These are phyloP conservation scores for Phytophthora pisi DNA, from an alignment of 352 stramenopile genomes.

Conservation along the genomic window DNA sequence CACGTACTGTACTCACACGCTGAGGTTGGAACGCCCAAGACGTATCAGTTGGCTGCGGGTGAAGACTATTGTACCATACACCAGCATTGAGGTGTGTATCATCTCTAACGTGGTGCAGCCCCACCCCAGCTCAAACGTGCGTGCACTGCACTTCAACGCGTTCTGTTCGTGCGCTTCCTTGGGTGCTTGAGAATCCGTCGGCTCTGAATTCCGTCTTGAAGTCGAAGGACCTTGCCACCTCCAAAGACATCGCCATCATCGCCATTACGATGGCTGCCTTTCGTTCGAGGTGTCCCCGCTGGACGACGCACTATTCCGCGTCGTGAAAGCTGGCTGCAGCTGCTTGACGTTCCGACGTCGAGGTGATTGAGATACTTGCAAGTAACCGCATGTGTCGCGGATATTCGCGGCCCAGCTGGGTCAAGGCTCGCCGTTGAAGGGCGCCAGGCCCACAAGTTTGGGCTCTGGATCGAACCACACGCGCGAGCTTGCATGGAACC, in stretches of 20 bases:
- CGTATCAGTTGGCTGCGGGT: neutral
- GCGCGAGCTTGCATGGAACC: constrained; percentile 16
- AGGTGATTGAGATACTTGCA: constrained; percentile 7
- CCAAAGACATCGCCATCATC: neutral
- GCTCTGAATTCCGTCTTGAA: constrained; percentile 12
- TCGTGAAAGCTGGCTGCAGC: neutral
- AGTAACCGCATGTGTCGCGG: constrained; percentile 30
- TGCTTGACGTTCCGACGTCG: constrained; percentile 4
- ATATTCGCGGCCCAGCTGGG: constrained; percentile 23
- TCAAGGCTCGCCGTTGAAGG: neutral
- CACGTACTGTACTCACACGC: neutral
- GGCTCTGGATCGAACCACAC: constrained; percentile 2
- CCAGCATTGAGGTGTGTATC: constrained; percentile 3
- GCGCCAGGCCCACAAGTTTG: constrained; percentile 16
- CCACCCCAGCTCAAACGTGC: neutral
- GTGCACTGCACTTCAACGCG: neutral
- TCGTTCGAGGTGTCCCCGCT: neutral
- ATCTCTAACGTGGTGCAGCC: constrained; percentile 18
- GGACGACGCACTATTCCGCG: neutral
- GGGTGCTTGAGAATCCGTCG: neutral
- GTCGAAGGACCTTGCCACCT: constrained; percentile 7
- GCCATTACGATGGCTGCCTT: constrained; percentile 1
- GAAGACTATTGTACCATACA: no score
- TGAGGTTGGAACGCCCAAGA: neutral
- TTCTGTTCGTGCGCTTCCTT: neutral